Evolutionary conservation across 2,329 filamentous ascomycete species (phyloP).

Genomic region (Metarhizium rileyi): DNA sequence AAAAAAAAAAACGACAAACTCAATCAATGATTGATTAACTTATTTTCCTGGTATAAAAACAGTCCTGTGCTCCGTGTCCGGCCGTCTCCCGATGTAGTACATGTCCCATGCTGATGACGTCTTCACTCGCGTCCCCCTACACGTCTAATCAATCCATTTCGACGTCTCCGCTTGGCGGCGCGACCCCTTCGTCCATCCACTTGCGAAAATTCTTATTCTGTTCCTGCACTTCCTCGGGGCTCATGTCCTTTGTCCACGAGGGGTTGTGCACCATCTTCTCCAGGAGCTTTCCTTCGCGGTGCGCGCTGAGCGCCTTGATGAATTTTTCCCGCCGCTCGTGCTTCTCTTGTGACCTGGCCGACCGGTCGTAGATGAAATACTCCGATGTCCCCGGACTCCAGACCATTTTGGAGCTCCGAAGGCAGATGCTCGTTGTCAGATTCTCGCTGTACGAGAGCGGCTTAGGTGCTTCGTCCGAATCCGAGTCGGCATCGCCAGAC

Average conservation of each 20-base stretch:
- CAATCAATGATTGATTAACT: neutral
- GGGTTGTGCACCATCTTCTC: constrained; percentile 79
- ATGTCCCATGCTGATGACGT: neutral
- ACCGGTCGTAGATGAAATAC: constrained; percentile 62
- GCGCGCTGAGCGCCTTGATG: constrained; percentile 45
- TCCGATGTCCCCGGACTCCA: constrained; percentile 63
- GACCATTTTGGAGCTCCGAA: constrained; percentile 71
- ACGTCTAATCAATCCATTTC: constrained; percentile 4
- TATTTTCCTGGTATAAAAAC: constrained; percentile 4
- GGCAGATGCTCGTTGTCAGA: constrained; percentile 62
- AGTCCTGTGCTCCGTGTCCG: constrained; percentile 4
- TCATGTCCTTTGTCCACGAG: constrained; percentile 69
- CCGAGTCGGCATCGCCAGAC: constrained; percentile 48
- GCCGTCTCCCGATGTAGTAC: neutral
- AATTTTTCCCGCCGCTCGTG: constrained; percentile 38
- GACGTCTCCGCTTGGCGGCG: constrained; percentile 15
- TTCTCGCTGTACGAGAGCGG: constrained; percentile 55
- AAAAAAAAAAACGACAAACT: neutral
- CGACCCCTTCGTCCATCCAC: constrained; percentile 41
- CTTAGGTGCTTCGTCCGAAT: constrained; percentile 53
- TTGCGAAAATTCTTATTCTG: constrained; percentile 56
- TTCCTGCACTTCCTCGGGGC: constrained; percentile 66
- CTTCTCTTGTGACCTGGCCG: constrained; percentile 58
- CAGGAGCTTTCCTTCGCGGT: constrained; percentile 59
- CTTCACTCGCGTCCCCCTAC: neutral